A percentile compares a stretch with the other conserved stretches of the same genome.
Evolutionary conservation across 345 rosid species (phyloP).

Genomic region (Odontarrhena argentea): DNA sequence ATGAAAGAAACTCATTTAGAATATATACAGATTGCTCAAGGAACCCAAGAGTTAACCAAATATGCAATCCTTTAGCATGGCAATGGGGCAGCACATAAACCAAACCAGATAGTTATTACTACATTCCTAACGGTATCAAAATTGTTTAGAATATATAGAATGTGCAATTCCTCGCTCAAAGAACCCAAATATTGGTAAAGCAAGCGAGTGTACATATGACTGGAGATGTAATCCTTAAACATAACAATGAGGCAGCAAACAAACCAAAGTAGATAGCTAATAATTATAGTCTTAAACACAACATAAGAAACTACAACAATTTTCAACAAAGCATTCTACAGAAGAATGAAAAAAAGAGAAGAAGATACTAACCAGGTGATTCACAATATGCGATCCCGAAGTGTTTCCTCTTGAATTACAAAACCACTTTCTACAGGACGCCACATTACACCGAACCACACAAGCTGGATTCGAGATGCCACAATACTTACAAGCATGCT

Average conservation of each 20-base stretch:
- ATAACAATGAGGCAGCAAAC: neutral
- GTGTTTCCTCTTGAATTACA: conserved; percentile 99
- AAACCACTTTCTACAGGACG: conserved; percentile 98
- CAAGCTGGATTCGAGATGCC: conserved; percentile 99
- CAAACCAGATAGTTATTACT: no score
- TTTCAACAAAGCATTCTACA: conserved; percentile 3
- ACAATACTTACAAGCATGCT: conserved; percentile 95
- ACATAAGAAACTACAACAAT: conserved; percentile 14
- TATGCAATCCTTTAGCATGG: no score
- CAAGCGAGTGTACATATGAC: neutral
- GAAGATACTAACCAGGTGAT: conserved; percentile 78
- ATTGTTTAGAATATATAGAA: neutral
- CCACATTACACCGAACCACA: conserved; percentile 95
- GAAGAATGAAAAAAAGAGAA: neutral
- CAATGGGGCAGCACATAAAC: no score
- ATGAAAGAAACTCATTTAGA: conserved; percentile 13
- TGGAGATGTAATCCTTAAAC: neutral
- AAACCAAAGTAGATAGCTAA: conserved; percentile 13
- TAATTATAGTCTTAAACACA: conserved; percentile 1
- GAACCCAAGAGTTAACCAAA: no score
- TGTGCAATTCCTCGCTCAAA: neutral
- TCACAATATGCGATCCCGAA: conserved; percentile 97
- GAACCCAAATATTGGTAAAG: neutral
- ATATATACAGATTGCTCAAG: neutral
- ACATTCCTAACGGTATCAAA: neutral